Evolutionary conservation across 225 moss, liverwort and hornwort species (phyloP), one percentile per base, ranked within the genome.

Genomic region (Marchantia polymorpha): DNA sequence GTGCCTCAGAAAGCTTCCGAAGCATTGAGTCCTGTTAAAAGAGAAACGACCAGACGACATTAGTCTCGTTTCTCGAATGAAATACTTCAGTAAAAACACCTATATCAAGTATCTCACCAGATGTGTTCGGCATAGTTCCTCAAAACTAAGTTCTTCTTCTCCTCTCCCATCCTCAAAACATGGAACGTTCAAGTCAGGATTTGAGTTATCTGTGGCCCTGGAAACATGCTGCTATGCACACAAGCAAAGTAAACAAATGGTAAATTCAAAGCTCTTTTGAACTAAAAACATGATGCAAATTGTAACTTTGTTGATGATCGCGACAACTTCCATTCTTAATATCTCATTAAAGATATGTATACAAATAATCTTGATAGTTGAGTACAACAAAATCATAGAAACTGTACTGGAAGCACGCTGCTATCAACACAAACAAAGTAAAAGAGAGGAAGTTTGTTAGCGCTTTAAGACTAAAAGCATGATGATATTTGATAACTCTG

Each of bases 111-210:
- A 23, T 7, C 64, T 82, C 78, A 90, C 90, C 82, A 90, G 74
- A 77, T 86, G 90, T 54, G 85, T 88, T 77, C 81, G 83, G 78
- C 90, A 90, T 4, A 90, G 84, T 55, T 90, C 88, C 65, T 90
- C 88, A 70, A 88, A 83, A 67, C 83, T 88, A 79, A 81, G 82
- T 48, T 76, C 83, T 46, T 80, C 85, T 53, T 53, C 80, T 54
- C 52, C 84, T 55, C 48, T 49, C 66, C 39, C 78, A 17, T 52
- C 52, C 14, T 81, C 77, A 75, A 73, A 52, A 25, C 66, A 59
- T 69, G 81, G 81, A 17, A 17, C 22, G 69, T 84, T 69, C 23
- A 67, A 54, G 0, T 75, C 9, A 59, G 75, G 65, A 61, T 68
- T 58, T 31, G 26, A 79, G 2, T 66, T 17, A 23, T 80, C 64